These are phyloP conservation scores for Phytophthora ohioensis DNA, from an alignment of 352 stramenopile species.

Conservation along the genomic window DNA sequence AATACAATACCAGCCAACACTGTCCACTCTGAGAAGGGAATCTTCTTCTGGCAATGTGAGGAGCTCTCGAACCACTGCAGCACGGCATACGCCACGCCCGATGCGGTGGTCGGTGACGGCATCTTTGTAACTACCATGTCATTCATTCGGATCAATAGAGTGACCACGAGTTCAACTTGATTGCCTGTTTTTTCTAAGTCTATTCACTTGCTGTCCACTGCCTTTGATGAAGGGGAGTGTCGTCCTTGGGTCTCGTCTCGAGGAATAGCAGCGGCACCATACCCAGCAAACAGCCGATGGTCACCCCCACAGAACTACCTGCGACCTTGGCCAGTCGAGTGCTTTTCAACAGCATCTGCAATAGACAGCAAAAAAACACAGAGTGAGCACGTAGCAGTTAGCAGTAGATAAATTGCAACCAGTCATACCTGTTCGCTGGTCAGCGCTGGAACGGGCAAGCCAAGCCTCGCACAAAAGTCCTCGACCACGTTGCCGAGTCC, in stretches of 20 bases:
- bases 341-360: constrained; percentile 68
- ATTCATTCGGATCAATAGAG: constrained; percentile 21
- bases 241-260: constrained; percentile 55
- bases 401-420: not conserved
- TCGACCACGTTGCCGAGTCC: constrained; percentile 87
- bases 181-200: constrained; percentile 5
- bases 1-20: constrained; percentile 71
- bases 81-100: constrained; percentile 52
- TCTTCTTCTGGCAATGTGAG: constrained; percentile 67
- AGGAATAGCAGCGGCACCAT: constrained; percentile 84
- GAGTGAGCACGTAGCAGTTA: not conserved
- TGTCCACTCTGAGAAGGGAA: constrained; percentile 62
- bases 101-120: constrained; percentile 27
- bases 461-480: constrained; percentile 71
- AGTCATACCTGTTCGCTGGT: constrained; percentile 62
- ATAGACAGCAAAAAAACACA: constrained; percentile 4
- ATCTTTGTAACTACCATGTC: constrained; percentile 15
- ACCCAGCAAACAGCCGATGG: constrained; percentile 78
- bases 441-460: constrained; percentile 66
- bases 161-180: constrained; percentile 15
- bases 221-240: not conserved
- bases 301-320: constrained; percentile 74
- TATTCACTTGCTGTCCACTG: constrained; percentile 1
- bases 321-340: constrained; percentile 75
- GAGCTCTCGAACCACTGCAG: constrained; percentile 70